These are phyloP conservation scores for Echinochloa phyllopogon DNA, from an alignment of 176 grass and related monocot species.

Conservation along the genomic window DNA sequence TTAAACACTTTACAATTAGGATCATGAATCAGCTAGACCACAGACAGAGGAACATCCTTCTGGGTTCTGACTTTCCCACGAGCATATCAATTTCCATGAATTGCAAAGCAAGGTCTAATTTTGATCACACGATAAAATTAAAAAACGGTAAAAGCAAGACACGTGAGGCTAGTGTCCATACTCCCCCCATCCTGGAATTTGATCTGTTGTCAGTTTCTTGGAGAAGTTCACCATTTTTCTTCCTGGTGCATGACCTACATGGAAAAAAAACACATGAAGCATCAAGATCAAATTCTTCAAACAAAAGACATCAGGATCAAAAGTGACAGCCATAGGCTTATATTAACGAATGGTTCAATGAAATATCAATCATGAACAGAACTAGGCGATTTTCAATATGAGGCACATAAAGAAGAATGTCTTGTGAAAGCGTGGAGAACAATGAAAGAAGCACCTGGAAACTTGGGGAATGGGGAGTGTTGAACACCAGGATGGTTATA, in stretches of 20 bases:
- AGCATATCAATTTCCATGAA: neutral
- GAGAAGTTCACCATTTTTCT: slow-evolving; percentile 52
- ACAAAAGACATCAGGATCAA: neutral
- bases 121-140: neutral
- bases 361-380: slow-evolving; percentile 12
- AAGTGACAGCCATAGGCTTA: neutral
- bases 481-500: neutral
- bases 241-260: neutral
- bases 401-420: neutral
- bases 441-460: neutral
- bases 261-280: neutral
- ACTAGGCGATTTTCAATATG: neutral
- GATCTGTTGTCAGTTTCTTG: slow-evolving; percentile 41
- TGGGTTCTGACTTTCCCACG: no score
- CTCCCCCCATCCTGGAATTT: slow-evolving; percentile 50
- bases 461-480: neutral
- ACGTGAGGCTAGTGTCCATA: slow-evolving; percentile 15
- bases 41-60: neutral
- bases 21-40: neutral
- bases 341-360: neutral
- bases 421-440: neutral
- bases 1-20: neutral
- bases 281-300: neutral
- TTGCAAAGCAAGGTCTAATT: neutral
- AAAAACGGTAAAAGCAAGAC: neutral